These are phyloP conservation scores for Acanthamoeba healyi DNA, from an alignment of 208 protist genomes.

Conservation along the genomic window DNA sequence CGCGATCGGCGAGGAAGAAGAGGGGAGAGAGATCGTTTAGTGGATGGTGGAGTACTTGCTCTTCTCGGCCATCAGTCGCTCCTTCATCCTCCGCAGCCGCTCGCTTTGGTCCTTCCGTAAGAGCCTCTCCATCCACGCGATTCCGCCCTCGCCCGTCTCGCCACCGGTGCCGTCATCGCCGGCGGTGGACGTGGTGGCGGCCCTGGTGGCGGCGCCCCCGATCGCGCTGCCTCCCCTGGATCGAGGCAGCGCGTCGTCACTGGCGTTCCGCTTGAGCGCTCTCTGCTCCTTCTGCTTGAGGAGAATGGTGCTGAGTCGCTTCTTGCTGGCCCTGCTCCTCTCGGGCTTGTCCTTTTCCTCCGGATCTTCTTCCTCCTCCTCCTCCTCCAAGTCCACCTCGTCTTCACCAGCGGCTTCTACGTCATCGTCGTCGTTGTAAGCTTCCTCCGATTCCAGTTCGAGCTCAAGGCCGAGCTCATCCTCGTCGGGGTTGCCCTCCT, in stretches of 20 bases:
- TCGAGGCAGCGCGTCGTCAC: not conserved
- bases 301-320: not conserved
- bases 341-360: not conserved
- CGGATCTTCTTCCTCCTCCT: not conserved
- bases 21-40: too few relatives aligned
- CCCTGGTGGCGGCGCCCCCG: not conserved
- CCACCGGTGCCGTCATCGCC: not conserved
- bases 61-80: constrained; percentile 1
- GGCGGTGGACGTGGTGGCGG: not conserved
- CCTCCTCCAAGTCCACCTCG: not conserved
- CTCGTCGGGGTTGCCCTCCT: not conserved
- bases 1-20: too few relatives aligned
- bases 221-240: not conserved
- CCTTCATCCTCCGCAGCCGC: constrained; percentile 17
- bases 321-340: not conserved
- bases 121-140: constrained; percentile 37
- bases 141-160: not conserved
- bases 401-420: not conserved
- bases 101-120: constrained; percentile 8
- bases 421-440: not conserved
- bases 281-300: constrained; percentile 34
- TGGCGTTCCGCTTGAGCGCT: not conserved
- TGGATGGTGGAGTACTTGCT: constrained; percentile 36
- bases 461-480: not conserved
- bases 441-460: not conserved